Evolutionary conservation across 257 asterid genomes (phyloP), one percentile per base, ranked within the genome.

Genomic region (Henckelia pumila): DNA sequence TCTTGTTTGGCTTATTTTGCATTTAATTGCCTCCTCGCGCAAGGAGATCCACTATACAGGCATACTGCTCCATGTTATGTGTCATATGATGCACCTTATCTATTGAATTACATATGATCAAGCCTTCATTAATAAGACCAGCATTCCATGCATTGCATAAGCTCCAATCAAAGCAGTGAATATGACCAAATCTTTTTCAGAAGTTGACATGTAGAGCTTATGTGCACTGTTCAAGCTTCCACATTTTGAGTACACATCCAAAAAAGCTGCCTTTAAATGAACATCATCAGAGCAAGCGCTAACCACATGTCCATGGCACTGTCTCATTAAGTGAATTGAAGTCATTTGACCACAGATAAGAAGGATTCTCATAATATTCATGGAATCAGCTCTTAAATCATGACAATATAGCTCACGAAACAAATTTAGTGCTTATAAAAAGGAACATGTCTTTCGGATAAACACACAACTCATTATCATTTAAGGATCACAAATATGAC

Each of bases 151-250:
- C 89, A 80, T 83, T 24, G 97, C 96, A 71, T 84, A 83, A 53
- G 95, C 97, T 63, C 97, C 97, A 71, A 88, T 71, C 96, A 90
- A 84, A 37, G 97, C 84, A 3, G 96, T 90, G 82, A 83, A 84
- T 40, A 81, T 63, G 74, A 90, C 89, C 59, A 90, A 84, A 74
- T 90, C 95, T 73, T 82, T 90, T 29, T 55, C 44, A 20, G 76
- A 75, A 63, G 84, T 78, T 30, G 92, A 88, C 53, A 71, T 79
- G 75, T 81, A 90, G 80, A 90, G 80, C 73, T 79, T 86, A 73
- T 61, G 75, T 40, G 97, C 89, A 68, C 71, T 79, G 29, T 61
- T 77, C 60, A 90, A 69, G 77, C 69, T 84, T 75, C 95, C 97
- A 77, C 96, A 86, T 82, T 86, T 88, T 20, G 97, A 83, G 66